Base-by-base conservation (phyloP, 2,329 filamentous ascomycete species). In the Claviceps arundinis region DNA sequence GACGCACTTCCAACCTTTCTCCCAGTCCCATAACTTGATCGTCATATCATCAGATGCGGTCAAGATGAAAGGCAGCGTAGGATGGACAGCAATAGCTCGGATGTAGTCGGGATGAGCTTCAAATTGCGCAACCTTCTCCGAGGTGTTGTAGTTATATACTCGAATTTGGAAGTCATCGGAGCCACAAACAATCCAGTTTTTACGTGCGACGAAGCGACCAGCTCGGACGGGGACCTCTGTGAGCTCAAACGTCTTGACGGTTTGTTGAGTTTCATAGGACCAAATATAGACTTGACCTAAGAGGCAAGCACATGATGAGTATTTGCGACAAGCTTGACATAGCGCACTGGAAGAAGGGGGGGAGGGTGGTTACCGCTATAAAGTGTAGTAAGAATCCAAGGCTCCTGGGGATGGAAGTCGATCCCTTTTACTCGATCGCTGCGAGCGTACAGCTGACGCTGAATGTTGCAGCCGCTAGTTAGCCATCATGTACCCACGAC, bases 91-190 rank as follows among this genome's bases (percentile, higher is more conserved):
- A 61, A 98, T 96, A 49, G 93, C 90, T 62, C 93, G 87, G 66
- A 98, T 97, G 66, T 98, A 98, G 70, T 98, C 93, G 55, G 93
- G 93, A 67, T 98, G 93, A 50, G 90, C 91, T 73, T 97, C 91
- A 70, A 96, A 97, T 16, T 87, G 87, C 51, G 89, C 91, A 64
- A 97, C 93, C 80, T 96, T 97, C 72, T 98, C 93, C 55, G 89
- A 95, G 51, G 93, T 98, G 73, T 98, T 97, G 79, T 97, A 98
- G 75, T 98, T 97, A 80, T 95, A 95, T 57, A 95, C 87, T 61
- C 91, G 86, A 51, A 82, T 69, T 66, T 82, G 78, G 73, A 94
- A 95, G 73, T 95, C 89, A 73, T 95, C 88, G 60, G 85, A 98
- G 65, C 93, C 93, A 72, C 89, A 93, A 52, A 95, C 88, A 61